Evolutionary conservation across 2,329 filamentous ascomycete species (phyloP), one percentile per base, ranked within the genome.

Genomic region (Nemania bipapillata): DNA sequence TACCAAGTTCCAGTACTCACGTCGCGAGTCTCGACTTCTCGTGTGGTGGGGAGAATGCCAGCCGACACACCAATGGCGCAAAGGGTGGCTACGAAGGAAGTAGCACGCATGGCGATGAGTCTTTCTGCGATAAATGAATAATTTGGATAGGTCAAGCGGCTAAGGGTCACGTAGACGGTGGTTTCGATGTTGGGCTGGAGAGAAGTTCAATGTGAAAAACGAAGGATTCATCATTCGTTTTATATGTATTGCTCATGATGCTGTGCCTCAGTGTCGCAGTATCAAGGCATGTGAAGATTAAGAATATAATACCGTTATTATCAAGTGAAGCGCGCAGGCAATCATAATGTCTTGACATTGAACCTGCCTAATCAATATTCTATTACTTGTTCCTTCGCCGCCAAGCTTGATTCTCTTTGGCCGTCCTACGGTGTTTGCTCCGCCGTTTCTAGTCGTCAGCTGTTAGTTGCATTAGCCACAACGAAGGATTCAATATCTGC

Each of bases 41-140:
- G 22, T 8, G 17, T 17, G 12, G 32, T 2, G n/a, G 52, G 24
- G 5, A 52, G 20, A 22, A 30, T 15, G 15, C 22, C 30, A 1
- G 61, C 61, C 22, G 61, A 52, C 9, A 22, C 54, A 32, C 53
- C 45, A 32, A 56, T 52, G 24, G 53, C 54, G 53, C 42, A 64
- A n/a, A 64, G 22, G 32, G 45, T 24, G 12, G 56, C 20, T 3
- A 30, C 28, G 40, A 52, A 56, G 35, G 2, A 20, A 49, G 9
- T 15, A 22, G 22, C 42, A 35, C 42, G 61, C 53, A 63, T 63
- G 20, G 20, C 50, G 52, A 24, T 17, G 22, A 11, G n/a, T 24
- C 20, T 7, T 57, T 45, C 8, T 32, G 30, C 1, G 24, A 8
- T 24, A 40, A 40, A 40, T 6, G 32, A 30, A n/a, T 12, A n/a